Conservation (phyloP, 768 basidiomycete genomes). For the Boletus speciosus region DNA sequence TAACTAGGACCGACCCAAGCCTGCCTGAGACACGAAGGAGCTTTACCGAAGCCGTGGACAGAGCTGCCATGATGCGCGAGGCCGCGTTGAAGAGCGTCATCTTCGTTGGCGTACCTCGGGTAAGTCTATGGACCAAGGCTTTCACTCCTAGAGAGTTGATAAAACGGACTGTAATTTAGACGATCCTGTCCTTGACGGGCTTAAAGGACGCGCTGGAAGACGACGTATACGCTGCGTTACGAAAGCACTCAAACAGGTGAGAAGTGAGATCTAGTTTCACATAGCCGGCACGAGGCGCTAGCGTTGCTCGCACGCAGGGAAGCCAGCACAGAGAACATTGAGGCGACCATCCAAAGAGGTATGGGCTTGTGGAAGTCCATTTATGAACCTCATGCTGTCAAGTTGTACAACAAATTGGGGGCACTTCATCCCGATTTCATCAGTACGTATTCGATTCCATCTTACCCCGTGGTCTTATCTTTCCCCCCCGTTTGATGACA, state of each 20-base stretch:
- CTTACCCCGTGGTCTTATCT: slow-evolving; percentile 37
- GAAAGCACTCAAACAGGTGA: slow-evolving; percentile 66
- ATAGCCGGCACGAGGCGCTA: slow-evolving; percentile 21
- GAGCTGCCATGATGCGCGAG: slow-evolving; percentile 85
- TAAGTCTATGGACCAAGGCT: slow-evolving; percentile 35
- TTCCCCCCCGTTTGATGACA: slow-evolving; percentile 21
- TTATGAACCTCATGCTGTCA: slow-evolving; percentile 85
- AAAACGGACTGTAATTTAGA: slow-evolving; percentile 40
- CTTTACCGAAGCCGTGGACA: slow-evolving; percentile 58
- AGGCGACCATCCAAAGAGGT: slow-evolving; percentile 66
- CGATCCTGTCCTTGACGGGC: slow-evolving; percentile 77
- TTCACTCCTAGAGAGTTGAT: slow-evolving; percentile 2
- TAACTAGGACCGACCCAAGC: slow-evolving; percentile 47
- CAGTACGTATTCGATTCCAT: slow-evolving; percentile 51
- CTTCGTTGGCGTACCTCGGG: slow-evolving; percentile 84
- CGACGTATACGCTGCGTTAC: slow-evolving; percentile 71
- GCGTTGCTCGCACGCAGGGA: slow-evolving; percentile 42
- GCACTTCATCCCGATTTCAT: slow-evolving; percentile 94
- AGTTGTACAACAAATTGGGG: slow-evolving; percentile 82
- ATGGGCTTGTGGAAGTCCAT: slow-evolving; percentile 78
- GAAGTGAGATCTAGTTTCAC: slow-evolving; percentile 17
- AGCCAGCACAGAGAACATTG: slow-evolving; percentile 59
- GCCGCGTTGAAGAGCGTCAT: slow-evolving; percentile 85
- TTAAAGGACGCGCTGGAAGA: slow-evolving; percentile 75
- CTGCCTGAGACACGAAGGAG: slow-evolving; percentile 40